Conservation (phyloP, 495 filamentous ascomycete species). For the Hypoxylon fragiforme region DNA sequence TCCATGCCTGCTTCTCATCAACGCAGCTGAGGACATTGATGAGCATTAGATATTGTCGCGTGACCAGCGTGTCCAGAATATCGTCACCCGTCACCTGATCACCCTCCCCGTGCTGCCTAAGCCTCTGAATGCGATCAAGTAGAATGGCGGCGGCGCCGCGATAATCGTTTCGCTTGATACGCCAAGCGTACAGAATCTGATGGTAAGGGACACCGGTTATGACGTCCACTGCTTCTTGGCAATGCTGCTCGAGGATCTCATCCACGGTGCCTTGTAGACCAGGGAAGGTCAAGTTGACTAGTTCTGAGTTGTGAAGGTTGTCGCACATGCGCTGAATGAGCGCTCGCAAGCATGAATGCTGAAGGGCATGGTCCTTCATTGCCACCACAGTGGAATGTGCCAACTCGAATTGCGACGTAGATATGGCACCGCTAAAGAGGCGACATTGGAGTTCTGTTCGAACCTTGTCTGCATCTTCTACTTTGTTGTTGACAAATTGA, state of each 20-base stretch:
- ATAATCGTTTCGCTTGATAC: slow-evolving; percentile 80
- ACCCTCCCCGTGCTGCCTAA: slow-evolving; percentile 50
- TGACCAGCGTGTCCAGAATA: slow-evolving; percentile 59
- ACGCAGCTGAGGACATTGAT: slow-evolving; percentile 89
- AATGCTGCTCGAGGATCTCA: slow-evolving; percentile 68
- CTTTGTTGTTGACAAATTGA: slow-evolving; percentile 55
- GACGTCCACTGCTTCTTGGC: slow-evolving; percentile 60
- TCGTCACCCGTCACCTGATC: slow-evolving; percentile 53
- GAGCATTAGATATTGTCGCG: slow-evolving; percentile 73
- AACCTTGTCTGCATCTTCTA: slow-evolving; percentile 45
- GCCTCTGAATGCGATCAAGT: slow-evolving; percentile 61
- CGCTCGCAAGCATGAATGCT: slow-evolving; percentile 62
- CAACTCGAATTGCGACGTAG: slow-evolving; percentile 75
- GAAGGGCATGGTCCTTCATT: slow-evolving; percentile 68
- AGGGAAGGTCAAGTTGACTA: slow-evolving; percentile 76
- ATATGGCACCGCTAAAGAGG: slow-evolving; percentile 77
- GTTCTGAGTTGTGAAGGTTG: slow-evolving; percentile 64
- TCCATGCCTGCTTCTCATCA: slow-evolving; percentile 75
- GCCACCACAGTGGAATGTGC: slow-evolving; percentile 78
- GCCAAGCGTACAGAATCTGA: slow-evolving; percentile 86
- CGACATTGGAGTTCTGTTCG: slow-evolving; percentile 75
- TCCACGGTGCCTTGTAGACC: slow-evolving; percentile 78
- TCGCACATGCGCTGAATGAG: slow-evolving; percentile 74
- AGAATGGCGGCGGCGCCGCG: slow-evolving; percentile 84
- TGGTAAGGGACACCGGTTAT: slow-evolving; percentile 66